Evolutionary conservation across 495 filamentous ascomycete species (phyloP).

Genomic region (Stereocaulon alpinum): DNA sequence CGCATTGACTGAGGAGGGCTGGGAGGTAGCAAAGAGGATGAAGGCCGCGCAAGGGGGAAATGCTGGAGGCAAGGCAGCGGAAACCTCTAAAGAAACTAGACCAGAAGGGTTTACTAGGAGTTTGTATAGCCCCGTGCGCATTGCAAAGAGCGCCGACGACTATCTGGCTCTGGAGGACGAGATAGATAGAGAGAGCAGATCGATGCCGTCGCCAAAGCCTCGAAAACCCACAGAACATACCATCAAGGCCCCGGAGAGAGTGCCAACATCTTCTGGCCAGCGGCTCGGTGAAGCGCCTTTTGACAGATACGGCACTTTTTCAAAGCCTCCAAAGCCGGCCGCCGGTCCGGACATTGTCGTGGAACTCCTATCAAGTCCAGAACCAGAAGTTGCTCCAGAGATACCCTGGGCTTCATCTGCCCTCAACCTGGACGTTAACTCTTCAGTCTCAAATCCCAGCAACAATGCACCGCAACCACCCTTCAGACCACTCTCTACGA

Average conservation of each 20-base stretch:
- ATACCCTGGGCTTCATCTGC: constrained; percentile 1
- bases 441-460: neutral
- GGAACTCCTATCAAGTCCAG: constrained; percentile 21
- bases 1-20: constrained; percentile 64
- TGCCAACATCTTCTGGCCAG: neutral
- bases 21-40: constrained; percentile 65
- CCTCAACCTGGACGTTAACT: constrained; percentile 3
- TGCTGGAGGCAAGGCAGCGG: neutral
- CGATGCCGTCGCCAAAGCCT: neutral
- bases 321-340: neutral
- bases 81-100: neutral
- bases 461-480: neutral
- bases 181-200: neutral
- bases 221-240: neutral
- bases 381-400: constrained; percentile 1
- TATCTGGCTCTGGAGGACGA: constrained; percentile 4
- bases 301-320: constrained; percentile 20
- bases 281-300: constrained; percentile 12
- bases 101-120: neutral
- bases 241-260: neutral
- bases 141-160: neutral
- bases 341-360: constrained; percentile 2
- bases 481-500: neutral
- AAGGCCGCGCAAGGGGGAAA: constrained; percentile 28
- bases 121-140: neutral